Evolutionary conservation across 2,329 filamentous ascomycete genomes (phyloP).

Genomic region (Ophiostoma populinum): DNA sequence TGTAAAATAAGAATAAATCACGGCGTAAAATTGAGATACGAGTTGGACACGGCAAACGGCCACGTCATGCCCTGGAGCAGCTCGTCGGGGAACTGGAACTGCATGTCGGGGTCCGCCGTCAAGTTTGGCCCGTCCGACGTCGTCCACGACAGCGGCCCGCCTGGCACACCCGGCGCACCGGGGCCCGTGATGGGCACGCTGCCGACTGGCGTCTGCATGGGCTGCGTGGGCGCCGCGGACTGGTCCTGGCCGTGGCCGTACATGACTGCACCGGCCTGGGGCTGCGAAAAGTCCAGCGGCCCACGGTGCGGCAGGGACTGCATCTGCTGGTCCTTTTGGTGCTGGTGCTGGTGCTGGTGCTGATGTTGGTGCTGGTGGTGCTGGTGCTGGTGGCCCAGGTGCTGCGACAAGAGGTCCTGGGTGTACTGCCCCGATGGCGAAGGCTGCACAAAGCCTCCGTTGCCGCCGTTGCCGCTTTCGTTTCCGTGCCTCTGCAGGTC

Average conservation of each 20-base stretch:
- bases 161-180: not conserved
- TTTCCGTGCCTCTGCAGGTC: not conserved
- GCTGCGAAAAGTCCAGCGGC: no score
- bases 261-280: no score
- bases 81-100: constrained; percentile 5
- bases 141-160: not conserved
- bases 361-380: not conserved
- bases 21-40: constrained; percentile 6
- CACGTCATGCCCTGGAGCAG: constrained; percentile 10
- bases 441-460: no score
- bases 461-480: not conserved
- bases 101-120: constrained; percentile 4
- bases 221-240: not conserved
- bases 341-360: not conserved
- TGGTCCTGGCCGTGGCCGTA: no score
- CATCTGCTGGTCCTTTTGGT: not conserved
- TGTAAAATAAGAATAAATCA: not conserved
- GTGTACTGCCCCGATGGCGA: no score
- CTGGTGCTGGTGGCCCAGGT: not conserved
- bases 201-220: not conserved
- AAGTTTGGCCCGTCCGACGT: not conserved
- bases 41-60: constrained; percentile 11
- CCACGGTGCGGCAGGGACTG: not conserved
- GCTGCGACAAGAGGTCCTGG: not conserved
- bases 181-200: not conserved